Evolutionary conservation across 2,329 filamentous ascomycete species (phyloP), one percentile per base, ranked within the genome.

Genomic region (Falciphora oryzae): DNA sequence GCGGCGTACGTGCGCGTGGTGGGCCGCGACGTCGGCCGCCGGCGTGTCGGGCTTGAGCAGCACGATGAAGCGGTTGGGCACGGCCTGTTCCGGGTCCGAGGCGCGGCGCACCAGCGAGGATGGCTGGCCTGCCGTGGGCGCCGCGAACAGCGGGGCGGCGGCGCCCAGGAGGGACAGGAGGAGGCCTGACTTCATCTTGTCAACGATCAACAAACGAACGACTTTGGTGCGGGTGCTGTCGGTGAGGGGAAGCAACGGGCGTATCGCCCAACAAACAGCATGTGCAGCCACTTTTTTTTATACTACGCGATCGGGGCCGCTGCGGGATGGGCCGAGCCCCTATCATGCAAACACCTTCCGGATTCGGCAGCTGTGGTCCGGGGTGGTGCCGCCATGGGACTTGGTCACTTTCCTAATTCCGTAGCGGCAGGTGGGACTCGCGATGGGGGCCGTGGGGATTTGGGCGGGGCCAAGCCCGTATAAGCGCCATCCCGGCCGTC

Each of bases 51-150:
- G 71, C 70, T 80, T 79, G 31, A 82, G 68, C 53, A 78, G 81
- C 70, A 82, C 71, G 65, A 82, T 81, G 69, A 80, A 81, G 68
- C 76, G 79, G 67, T 73, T 74, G 61, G 75, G 69, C 50, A 78
- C 67, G 56, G 76, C 66, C 59, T 44, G 44, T 7, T 7, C 6
- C 22, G 44, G 44, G 44, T n/a, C 44, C 44, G 44, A 53, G 44
- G 44, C 44, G 44, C 44, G 44, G 44, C 44, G 44, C 22, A 53
- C 44, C 44, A 53, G 44, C 44, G 44, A 4, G 44, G 44, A 22
- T 5, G 44, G 38, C 38, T 44, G 13, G 38, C 18, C 38, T 16
- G 18, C 18, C 44, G 44, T n/a, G 44, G 44, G 44, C 44, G 44
- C 44, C 18, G 44, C 44, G 18, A 53, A n/a, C 44, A 53, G 22